Evolutionary conservation across 208 protist species (phyloP), one percentile per base, ranked within the genome.

Genomic region (Leishmania turanica): DNA sequence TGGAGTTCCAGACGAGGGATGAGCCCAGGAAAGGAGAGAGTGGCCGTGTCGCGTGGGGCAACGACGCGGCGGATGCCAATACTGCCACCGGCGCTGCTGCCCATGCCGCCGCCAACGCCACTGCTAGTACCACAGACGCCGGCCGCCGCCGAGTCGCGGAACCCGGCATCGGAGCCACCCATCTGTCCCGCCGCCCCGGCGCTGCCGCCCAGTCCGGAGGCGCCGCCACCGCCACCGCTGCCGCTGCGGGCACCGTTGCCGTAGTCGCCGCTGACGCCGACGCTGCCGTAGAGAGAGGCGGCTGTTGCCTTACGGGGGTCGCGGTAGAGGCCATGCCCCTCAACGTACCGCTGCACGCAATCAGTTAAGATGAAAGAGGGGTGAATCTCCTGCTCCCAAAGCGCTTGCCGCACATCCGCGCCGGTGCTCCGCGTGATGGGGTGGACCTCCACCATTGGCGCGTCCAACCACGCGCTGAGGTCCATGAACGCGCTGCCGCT

Each of bases 1-100:
- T 96, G 95, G 77, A 98, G 82, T 79, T 97, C 92, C 69, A 98
- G 80, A 3, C 95, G 86, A 15, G 95, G 95, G 54, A 98, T 91
- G 21, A 96, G 80, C 13, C 92, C 92, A 0, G 87, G 85, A 69
- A 98, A 93, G 60, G 86, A 88, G 45, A 97, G 81, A 4, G 79
- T 83, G 13, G 91, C 82, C 42, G 79, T 89, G 56, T 90, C 86
- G 45, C 88, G 90, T 49, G 82, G 78, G 7, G 86, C 77, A 13
- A 84, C 56, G 45, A 70, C 79, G n/a, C 77, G 75, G 49, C 77
- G 68, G 34, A 60, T 42, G 34, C 81, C 74, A 27, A 45, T 62
- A 45, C 24, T 37, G 42, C 69, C 45, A 11, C 42, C 45, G 13
- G 42, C 45, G 45, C 17, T 34, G 68, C 47, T 65, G 69, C 69